phyloP scores from a whole-genome alignment of 768 basidiomycete species.

The Imleria badia region DNA sequence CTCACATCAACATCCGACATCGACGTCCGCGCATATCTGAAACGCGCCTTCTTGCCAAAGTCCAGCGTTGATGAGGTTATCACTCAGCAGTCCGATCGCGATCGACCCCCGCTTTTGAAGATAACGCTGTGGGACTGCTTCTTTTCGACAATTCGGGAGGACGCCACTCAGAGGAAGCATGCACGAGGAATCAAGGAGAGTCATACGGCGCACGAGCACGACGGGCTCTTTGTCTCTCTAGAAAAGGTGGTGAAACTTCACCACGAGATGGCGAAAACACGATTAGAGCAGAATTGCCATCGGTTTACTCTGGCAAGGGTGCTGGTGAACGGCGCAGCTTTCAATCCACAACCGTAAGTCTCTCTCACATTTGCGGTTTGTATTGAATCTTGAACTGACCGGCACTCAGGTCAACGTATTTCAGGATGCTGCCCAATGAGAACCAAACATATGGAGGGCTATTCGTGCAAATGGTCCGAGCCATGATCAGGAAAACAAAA shows the following conservation, averaged over 20 bases:
- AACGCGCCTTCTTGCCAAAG: not conserved
- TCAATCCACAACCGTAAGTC: not conserved
- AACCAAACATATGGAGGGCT: not conserved
- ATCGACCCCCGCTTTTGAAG: slow-evolving; percentile 3
- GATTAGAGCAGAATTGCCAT: not conserved
- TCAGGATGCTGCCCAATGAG: not conserved
- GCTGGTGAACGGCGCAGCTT: not conserved
- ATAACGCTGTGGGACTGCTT: slow-evolving; percentile 1
- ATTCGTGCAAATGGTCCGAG: not conserved
- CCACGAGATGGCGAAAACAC: not conserved
- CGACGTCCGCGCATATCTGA: not conserved
- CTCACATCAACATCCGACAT: not conserved
- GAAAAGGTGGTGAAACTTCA: not conserved
- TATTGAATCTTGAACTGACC: not conserved
- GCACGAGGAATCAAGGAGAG: not conserved
- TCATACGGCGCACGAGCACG: not conserved
- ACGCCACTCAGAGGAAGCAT: not conserved
- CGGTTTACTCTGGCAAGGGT: slow-evolving; percentile 1
- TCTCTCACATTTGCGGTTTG: not conserved
- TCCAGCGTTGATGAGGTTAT: not conserved
- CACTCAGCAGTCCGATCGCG: not conserved
- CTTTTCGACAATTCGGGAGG: not conserved
- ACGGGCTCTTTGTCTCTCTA: not conserved
- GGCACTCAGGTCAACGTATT: not conserved
- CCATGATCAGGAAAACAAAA: not conserved